Percentiles rank a stretch among this genome's conserved stretches.
Conservation (phyloP, 805 yeast species). For the Starmerella vitae region DNA sequence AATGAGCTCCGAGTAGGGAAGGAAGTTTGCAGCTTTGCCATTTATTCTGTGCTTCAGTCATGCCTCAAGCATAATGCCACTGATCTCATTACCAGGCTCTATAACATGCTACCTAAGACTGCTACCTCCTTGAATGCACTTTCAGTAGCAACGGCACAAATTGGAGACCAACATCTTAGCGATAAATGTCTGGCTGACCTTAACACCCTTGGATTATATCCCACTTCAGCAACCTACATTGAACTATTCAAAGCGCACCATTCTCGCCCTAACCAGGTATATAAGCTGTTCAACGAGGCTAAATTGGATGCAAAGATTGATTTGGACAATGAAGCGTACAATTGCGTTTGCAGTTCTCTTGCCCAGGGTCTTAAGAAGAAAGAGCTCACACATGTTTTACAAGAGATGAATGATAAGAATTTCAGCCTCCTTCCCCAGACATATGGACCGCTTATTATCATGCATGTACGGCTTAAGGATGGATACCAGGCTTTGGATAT, state of each 20-base stretch:
- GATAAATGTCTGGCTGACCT: constrained; percentile 1
- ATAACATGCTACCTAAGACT: constrained; percentile 1
- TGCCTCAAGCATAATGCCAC: constrained; percentile 1
- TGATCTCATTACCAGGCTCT: constrained; percentile 1
- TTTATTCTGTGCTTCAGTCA: constrained; percentile 10
- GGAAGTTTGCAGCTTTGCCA: constrained; percentile 8
- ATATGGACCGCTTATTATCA: constrained; percentile 9
- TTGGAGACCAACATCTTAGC: constrained; percentile 3
- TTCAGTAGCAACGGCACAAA: constrained; percentile 3
- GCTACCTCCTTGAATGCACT: constrained; percentile 4
- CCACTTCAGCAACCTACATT: constrained; percentile 5
- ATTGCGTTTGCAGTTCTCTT: constrained; percentile 4
- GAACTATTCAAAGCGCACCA: constrained; percentile 5
- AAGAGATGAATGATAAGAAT: constrained; percentile 2
- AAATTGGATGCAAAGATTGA: constrained; percentile 1
- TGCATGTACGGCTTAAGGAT: constrained; percentile 6
- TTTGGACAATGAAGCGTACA: constrained; percentile 8
- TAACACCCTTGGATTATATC: constrained; percentile 3
- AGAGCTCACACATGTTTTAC: constrained; percentile 1
- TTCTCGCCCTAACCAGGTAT: background rate
- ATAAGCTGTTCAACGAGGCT: constrained; percentile 12
- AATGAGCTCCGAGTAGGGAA: constrained; percentile 7
- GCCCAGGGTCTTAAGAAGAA: constrained; percentile 5
- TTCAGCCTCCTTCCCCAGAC: constrained; percentile 2
- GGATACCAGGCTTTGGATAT: constrained; percentile 7